phyloP scores from a whole-genome alignment of 768 basidiomycete genomes.

The Tylopilus plumbeoviolaceoides region DNA sequence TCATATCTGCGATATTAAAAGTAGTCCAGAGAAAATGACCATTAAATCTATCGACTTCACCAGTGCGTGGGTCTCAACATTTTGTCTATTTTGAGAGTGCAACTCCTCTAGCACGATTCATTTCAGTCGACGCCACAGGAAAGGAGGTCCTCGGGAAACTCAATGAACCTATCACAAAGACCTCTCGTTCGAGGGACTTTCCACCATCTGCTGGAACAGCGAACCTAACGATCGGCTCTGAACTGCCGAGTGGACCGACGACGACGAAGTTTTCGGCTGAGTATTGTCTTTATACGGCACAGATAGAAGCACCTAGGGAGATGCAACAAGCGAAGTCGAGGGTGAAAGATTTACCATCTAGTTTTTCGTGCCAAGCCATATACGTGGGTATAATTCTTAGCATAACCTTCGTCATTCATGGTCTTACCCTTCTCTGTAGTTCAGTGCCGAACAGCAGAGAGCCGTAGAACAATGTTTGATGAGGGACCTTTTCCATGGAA shows the following conservation, averaged over 20 bases:
- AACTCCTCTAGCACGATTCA: background rate
- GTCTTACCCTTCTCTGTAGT: background rate
- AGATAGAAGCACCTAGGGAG: background rate
- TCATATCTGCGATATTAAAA: background rate
- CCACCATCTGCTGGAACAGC: background rate
- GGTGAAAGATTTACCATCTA: background rate
- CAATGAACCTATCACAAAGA: background rate
- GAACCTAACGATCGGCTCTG: background rate
- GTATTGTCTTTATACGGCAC: background rate
- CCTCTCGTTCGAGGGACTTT: background rate
- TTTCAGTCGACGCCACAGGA: background rate
- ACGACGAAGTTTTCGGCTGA: background rate
- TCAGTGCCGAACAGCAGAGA: background rate
- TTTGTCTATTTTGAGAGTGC: background rate
- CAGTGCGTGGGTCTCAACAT: background rate
- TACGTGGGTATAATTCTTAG: background rate
- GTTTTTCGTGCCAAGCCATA: background rate
- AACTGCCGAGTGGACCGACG: background rate
- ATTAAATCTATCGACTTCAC: background rate
- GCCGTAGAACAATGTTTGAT: background rate
- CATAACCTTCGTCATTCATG: background rate
- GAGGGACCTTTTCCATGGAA: background rate
- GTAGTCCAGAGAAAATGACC: background rate
- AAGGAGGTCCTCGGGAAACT: background rate
- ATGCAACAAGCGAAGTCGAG: background rate